Percentiles rank a stretch among this genome's conserved stretches.
Conservation (phyloP, 2,329 filamentous ascomycete species). For the Monosporascus sp. region DNA sequence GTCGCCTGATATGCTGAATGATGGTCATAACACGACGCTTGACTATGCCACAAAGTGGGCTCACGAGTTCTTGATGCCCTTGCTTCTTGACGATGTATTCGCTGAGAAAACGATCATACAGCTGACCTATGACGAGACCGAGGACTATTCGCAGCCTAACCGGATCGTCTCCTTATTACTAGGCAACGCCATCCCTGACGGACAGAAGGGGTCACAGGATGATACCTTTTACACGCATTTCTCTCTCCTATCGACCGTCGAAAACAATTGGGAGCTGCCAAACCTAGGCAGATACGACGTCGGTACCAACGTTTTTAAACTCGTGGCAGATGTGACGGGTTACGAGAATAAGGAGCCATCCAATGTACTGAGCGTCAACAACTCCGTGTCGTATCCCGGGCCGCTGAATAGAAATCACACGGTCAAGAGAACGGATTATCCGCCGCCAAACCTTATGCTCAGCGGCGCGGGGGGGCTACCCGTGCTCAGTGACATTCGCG, state of each 20-base stretch:
- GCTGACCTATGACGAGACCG: conserved; percentile 75
- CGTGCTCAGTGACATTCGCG: conserved; percentile 28
- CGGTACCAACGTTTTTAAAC: conserved; percentile 48
- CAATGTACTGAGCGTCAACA: conserved; percentile 30
- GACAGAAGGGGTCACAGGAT: conserved; percentile 64
- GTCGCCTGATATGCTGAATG: conserved; percentile 59
- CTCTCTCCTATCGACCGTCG: conserved; percentile 45
- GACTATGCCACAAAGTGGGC: conserved; percentile 67
- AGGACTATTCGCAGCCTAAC: conserved; percentile 63
- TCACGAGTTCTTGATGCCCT: conserved; percentile 61
- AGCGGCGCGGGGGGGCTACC: conserved; percentile 38
- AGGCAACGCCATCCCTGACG: conserved; percentile 62
- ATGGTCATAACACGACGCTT: conserved; percentile 68
- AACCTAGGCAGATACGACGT: conserved; percentile 28
- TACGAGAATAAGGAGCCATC: conserved; percentile 40
- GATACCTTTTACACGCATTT: conserved; percentile 63
- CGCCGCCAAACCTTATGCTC: conserved; percentile 38
- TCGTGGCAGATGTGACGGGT: conserved; percentile 55
- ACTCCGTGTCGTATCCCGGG: conserved; percentile 39
- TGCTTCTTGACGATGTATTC: conserved; percentile 64
- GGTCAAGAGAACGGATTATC: conserved; percentile 25
- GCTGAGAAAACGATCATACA: conserved; percentile 70
- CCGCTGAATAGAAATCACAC: conserved; percentile 32
- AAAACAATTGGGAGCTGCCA: conserved; percentile 64
- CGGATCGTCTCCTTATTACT: conserved; percentile 66